Evolutionary conservation across 768 basidiomycete genomes (phyloP), one percentile per base, ranked within the genome.

Genomic region (Coprinopsis cinerea): DNA sequence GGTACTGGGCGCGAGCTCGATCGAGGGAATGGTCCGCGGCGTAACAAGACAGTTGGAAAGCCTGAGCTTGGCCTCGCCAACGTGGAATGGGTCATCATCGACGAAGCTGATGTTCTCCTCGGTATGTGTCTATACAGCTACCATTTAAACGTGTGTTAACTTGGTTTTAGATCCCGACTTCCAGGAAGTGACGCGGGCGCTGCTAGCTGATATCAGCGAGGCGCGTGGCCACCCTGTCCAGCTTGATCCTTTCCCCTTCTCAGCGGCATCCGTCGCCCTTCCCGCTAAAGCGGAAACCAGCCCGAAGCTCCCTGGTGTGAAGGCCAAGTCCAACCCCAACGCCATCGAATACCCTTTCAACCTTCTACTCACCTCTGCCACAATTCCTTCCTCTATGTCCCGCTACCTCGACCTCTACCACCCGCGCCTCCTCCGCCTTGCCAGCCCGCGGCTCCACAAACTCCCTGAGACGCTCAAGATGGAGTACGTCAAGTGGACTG

Each of bases 51-150:
- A 59, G 62, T 47, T 22, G 64, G 77, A 18, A 68, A 74, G 40
- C 74, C 79, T 3, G 74, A 82, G 58, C 75, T 89, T 67, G 75
- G 81, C 1, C 65, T 92, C 20, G 75, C 74, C 45, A 76, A 80
- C 43, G 70, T 94, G 1, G 90, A 95, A 58, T 95, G 91, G 91
- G 84, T 95, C 4, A 73, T 94, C 2, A 70, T 95, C 1, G 93
- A 96, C 53, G 92, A 96, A 61, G 92, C 93, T 0, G 93, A 95
- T 61, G 81, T 96, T 43, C 70, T 94, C 11, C 85, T 95, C 47
- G 90, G 92, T 89, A 55, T 44, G 77, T 65, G n/a, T 7, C 14
- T 34, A 28, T n/a, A 22, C 13, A 9, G 7, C 17, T 1, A 6
- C 26, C 9, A 24, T 24, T 36, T 28, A 47, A 30, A 17, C 22